Conservation (phyloP, 495 filamentous ascomycete genomes). For the Penicillium subrubescens region DNA sequence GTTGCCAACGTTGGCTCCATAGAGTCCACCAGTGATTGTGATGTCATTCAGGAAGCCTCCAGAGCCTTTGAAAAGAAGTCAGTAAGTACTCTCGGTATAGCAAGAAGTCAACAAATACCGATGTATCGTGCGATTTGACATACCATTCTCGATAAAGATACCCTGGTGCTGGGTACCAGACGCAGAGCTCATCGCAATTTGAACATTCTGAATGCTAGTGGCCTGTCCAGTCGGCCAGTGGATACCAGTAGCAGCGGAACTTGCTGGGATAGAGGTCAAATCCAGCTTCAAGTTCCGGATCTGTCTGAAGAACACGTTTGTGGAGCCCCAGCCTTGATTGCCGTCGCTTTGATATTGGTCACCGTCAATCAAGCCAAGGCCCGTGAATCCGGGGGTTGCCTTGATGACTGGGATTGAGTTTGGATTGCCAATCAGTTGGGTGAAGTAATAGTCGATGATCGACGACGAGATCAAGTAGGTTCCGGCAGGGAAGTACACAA, state of each 20-base stretch:
- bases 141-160: slow-evolving; percentile 73
- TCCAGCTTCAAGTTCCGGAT: slow-evolving; percentile 79
- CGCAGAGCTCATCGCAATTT: slow-evolving; percentile 66
- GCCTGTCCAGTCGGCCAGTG: slow-evolving; percentile 79
- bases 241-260: slow-evolving; percentile 59
- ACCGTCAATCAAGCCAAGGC: slow-evolving; percentile 69
- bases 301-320: slow-evolving; percentile 78
- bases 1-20: slow-evolving; percentile 67
- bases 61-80: slow-evolving; percentile 48
- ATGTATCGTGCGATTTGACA: slow-evolving; percentile 26
- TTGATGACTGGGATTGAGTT: slow-evolving; percentile 64
- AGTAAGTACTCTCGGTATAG: slow-evolving; percentile 9
- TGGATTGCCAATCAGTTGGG: slow-evolving; percentile 69
- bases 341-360: slow-evolving; percentile 56
- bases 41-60: slow-evolving; percentile 68
- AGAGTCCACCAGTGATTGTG: slow-evolving; percentile 70
- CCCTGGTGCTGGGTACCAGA: slow-evolving; percentile 68
- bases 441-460: slow-evolving; percentile 63
- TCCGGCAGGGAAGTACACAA: slow-evolving; percentile 67
- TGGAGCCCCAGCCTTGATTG: slow-evolving; percentile 55
- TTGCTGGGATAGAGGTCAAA: slow-evolving; percentile 61
- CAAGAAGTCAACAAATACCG: background rate
- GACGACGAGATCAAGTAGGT: slow-evolving; percentile 61
- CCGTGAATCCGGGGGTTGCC: slow-evolving; percentile 63
- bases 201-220: slow-evolving; percentile 75